Evolutionary conservation across 1,139 yeast genomes (phyloP).

Genomic region (Yamadazyma pseudoaaseri): DNA sequence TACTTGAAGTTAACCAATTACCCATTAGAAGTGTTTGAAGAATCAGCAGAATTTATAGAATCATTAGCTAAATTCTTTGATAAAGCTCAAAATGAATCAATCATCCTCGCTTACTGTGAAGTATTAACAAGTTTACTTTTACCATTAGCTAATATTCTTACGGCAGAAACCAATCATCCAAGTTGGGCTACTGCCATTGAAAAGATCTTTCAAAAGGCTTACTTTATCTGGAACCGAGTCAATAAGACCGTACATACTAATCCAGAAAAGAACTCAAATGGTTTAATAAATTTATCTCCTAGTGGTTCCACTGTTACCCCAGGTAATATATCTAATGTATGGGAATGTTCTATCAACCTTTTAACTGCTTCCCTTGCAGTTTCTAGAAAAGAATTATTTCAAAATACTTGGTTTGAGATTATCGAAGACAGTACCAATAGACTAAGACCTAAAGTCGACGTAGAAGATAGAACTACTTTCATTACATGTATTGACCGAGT

Average conservation of each 20-base stretch:
- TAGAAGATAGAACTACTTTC: slow-evolving; percentile 60
- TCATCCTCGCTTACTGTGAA: slow-evolving; percentile 79
- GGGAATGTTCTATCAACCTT: slow-evolving; percentile 73
- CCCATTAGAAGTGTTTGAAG: slow-evolving; percentile 89
- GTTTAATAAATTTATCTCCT: slow-evolving; percentile 16
- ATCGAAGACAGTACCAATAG: slow-evolving; percentile 51
- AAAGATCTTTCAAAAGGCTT: slow-evolving; percentile 54
- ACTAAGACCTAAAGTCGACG: slow-evolving; percentile 37
- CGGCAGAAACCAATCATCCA: slow-evolving; percentile 96
- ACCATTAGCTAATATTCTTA: slow-evolving; percentile 80
- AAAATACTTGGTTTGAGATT: slow-evolving; percentile 69
- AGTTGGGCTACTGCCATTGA: slow-evolving; percentile 86
- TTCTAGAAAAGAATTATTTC: slow-evolving; percentile 74
- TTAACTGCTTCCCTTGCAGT: slow-evolving; percentile 78
- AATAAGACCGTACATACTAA: slow-evolving; percentile 11
- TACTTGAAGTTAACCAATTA: slow-evolving; percentile 74
- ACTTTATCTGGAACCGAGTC: slow-evolving; percentile 30
- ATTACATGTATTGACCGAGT: slow-evolving; percentile 70
- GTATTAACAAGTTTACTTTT: slow-evolving; percentile 71
- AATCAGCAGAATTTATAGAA: slow-evolving; percentile 83
- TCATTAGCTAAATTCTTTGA: slow-evolving; percentile 83
- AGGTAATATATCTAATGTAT: slow-evolving; percentile 38
- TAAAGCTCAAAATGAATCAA: slow-evolving; percentile 60
- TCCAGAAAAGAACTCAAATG: slow-evolving; percentile 8
- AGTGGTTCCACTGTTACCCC: slow-evolving; percentile 7